A percentile compares a stretch with the other conserved stretches of the same genome.
These are phyloP conservation scores for Lasiosphaeria miniovina DNA, from an alignment of 495 filamentous ascomycete species.

Conservation along the genomic window DNA sequence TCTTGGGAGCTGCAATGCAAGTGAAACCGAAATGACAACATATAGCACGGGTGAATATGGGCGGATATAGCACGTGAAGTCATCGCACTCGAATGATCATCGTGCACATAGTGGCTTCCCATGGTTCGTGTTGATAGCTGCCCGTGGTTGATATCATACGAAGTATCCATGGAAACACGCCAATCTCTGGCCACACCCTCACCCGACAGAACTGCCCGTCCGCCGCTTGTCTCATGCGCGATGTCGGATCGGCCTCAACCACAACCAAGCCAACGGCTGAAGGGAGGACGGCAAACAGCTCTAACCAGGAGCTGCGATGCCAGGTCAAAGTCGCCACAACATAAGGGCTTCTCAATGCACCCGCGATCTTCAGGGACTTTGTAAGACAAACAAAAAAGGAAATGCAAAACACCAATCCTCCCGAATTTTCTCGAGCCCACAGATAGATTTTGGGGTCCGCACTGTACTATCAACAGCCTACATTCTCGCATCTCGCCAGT, in stretches of 20 bases:
- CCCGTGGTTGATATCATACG: not conserved
- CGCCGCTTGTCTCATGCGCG: not conserved
- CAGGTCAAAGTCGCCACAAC: not conserved
- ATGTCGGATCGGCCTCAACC: not conserved
- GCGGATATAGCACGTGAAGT: constrained; percentile 1
- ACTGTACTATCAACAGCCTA: not conserved
- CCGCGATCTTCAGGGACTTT: constrained; percentile 1
- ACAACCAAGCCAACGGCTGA: no score
- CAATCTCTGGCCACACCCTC: not conserved
- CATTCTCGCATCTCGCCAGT: not conserved
- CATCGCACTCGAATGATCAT: constrained; percentile 1
- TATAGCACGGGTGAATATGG: not conserved
- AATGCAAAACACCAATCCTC: not conserved
- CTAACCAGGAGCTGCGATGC: not conserved
- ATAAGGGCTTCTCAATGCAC: not conserved
- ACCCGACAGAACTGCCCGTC: not conserved
- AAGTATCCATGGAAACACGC: constrained; percentile 3
- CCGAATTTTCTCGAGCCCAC: no score
- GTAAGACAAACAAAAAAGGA: not conserved
- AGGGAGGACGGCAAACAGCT: not conserved
- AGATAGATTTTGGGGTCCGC: not conserved
- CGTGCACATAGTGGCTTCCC: not conserved
- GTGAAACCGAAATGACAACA: not conserved
- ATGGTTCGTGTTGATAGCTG: not conserved
- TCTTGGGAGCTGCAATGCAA: not conserved